A percentile compares a stretch with the other conserved stretches of the same genome.
These are phyloP conservation scores for Eimeria sp. DNA, from an alignment of 169 alveolate species.

Conservation along the genomic window DNA sequence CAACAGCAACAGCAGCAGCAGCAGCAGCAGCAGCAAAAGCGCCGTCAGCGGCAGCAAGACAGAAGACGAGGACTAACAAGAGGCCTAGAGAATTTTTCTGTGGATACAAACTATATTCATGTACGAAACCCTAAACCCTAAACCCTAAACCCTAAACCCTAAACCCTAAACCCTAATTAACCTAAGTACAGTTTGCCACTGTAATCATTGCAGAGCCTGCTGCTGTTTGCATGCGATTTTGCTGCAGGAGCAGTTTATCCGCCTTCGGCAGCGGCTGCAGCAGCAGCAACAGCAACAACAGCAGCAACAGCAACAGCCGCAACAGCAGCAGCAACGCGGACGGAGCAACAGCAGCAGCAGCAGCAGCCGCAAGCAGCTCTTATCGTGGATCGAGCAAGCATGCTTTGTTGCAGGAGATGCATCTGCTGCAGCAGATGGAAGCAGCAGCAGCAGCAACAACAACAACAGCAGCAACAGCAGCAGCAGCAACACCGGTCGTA, in stretches of 20 bases:
- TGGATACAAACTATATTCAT: neutral
- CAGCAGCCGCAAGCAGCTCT: constrained; percentile 42
- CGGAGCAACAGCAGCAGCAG: constrained; percentile 26
- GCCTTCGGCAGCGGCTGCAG: constrained; percentile 1
- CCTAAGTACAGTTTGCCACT: neutral
- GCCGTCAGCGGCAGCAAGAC: constrained; percentile 21
- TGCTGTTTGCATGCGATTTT: neutral
- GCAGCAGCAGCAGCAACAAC: constrained; percentile 56
- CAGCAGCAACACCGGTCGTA: constrained; percentile 35
- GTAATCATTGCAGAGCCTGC: neutral
- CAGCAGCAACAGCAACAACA: constrained; percentile 24
- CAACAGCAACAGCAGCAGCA: constrained; percentile 12
- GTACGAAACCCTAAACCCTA: constrained; percentile 1
- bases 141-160: constrained; percentile 25
- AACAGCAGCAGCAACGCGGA: constrained; percentile 18
- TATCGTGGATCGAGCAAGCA: constrained; percentile 1
- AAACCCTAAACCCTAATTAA: no score
- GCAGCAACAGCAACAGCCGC: no score
- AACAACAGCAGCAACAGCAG: constrained; percentile 52
- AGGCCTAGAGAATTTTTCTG: neutral
- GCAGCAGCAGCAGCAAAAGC: constrained; percentile 34
- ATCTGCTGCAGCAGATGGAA: constrained; percentile 34
- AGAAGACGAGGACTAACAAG: neutral
- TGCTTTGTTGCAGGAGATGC: constrained; percentile 16
- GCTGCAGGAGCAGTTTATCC: constrained; percentile 1